Evolutionary conservation across 2,329 filamentous ascomycete genomes (phyloP), one percentile per base, ranked within the genome.

Genomic region (Penicillium aurantiogriseum): DNA sequence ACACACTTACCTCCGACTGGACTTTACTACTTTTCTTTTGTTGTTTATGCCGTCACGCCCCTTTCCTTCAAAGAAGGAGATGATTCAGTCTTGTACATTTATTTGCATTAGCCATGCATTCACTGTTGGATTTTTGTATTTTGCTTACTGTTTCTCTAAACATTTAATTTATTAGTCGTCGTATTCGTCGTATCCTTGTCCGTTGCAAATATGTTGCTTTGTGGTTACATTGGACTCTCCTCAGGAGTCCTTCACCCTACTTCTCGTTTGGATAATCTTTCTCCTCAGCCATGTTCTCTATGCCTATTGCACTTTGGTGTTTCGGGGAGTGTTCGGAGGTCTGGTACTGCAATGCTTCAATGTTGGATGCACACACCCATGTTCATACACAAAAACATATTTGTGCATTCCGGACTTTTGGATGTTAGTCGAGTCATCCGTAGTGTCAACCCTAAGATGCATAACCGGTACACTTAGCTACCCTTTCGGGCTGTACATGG

Each of bases 21-120:
- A 57, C 49, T 54, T 70, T 66, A 61, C 65, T 58, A 67, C 67
- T 65, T 67, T 70, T 65, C 62, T 49, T 63, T 64, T 66, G 59
- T 71, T 38, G 6, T n/a, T 52, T 57, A 72, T 54, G 71, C 63
- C 63, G 66, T 69, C 57, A 72, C 65, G 71, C 63, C 64, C 61
- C 56, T 60, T 62, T 61, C 59, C 50, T 58, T 56, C 56, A 44
- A 53, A 43, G 36, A 59, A 61, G 53, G 52, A 58, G 59, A 45
- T 46, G 23, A 47, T 60, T 46, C 57, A 58, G 56, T 65, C 47
- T 44, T 66, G 66, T 65, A 67, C 59, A 64, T 70, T 65, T 68
- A 65, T 56, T 65, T 68, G 61, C 63, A 60, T 67, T 50, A 61
- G 46, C 54, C 44, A 48, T 54, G 44, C 54, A 57, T 42, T 47